A percentile compares a stretch with the other conserved stretches of the same genome.
These are phyloP conservation scores for Venturia asperata DNA, from an alignment of 2,329 filamentous ascomycete genomes.

Conservation along the genomic window DNA sequence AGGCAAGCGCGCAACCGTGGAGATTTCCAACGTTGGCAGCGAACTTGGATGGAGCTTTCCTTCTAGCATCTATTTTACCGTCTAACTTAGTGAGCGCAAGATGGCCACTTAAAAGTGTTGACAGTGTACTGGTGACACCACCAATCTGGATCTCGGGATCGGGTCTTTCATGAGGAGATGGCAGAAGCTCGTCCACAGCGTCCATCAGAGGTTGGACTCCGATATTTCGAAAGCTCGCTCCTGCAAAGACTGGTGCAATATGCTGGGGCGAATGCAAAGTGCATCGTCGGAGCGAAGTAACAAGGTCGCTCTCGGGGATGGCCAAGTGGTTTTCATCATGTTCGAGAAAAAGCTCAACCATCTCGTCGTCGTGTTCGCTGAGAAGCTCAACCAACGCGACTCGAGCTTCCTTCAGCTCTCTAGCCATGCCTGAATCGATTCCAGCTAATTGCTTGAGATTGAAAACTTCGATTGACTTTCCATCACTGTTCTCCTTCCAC, in stretches of 20 bases:
- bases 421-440: constrained; percentile 45
- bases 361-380: constrained; percentile 78
- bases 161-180: constrained; percentile 71
- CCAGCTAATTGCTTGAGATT: constrained; percentile 47
- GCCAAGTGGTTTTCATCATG: constrained; percentile 63
- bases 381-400: constrained; percentile 72
- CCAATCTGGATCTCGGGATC: constrained; percentile 70
- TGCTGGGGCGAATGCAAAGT: constrained; percentile 60
- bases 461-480: constrained; percentile 53
- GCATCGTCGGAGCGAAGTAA: constrained; percentile 64
- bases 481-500: constrained; percentile 63
- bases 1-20: constrained; percentile 62
- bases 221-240: constrained; percentile 88
- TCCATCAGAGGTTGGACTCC: constrained; percentile 89
- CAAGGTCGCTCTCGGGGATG: constrained; percentile 60
- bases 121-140: constrained; percentile 47
- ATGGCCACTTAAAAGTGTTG: constrained; percentile 37
- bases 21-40: constrained; percentile 45
- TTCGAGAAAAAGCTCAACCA: constrained; percentile 80
- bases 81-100: constrained; percentile 24
- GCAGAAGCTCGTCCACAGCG: constrained; percentile 79
- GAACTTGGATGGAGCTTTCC: constrained; percentile 17
- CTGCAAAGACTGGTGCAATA: constrained; percentile 82
- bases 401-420: constrained; percentile 69
- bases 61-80: constrained; percentile 19